Evolutionary conservation across 2,329 filamentous ascomycete genomes (phyloP).

Genomic region (Penicillium paneum): DNA sequence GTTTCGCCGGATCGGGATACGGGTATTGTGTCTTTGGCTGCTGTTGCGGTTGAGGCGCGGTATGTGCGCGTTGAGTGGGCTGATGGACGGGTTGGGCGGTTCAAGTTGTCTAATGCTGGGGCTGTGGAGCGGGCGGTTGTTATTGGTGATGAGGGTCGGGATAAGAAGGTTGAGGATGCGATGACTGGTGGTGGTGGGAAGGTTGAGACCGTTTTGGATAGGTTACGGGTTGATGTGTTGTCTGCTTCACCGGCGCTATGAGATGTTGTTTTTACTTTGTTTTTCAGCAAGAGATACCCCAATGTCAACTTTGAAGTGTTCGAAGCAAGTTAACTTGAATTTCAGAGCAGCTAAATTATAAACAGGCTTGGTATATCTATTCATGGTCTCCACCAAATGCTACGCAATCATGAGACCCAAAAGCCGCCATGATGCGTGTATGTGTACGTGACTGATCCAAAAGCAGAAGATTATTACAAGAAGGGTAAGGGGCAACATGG

Average conservation of each 20-base stretch:
- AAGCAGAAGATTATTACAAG: conserved; percentile 19
- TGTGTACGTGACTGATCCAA: conserved; percentile 13
- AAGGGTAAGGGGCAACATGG: conserved; percentile 11
- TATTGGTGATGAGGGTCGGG: conserved; percentile 40
- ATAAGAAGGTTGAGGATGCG: conserved; percentile 35
- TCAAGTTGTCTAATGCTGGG: conserved; percentile 43
- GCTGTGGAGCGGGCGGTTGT: conserved; percentile 43
- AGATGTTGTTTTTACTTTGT: background rate
- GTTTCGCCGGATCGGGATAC: conserved; percentile 24
- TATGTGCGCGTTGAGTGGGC: conserved; percentile 46
- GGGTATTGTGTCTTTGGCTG: conserved; percentile 36
- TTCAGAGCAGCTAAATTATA: background rate
- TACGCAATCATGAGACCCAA: conserved; percentile 28
- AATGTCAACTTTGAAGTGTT: background rate
- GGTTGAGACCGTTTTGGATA: conserved; percentile 35
- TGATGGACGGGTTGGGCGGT: conserved; percentile 44
- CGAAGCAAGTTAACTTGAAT: background rate
- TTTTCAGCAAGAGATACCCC: conserved; percentile 12
- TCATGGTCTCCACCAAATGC: conserved; percentile 27
- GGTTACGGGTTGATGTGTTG: conserved; percentile 23
- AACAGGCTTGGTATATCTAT: conserved; percentile 16
- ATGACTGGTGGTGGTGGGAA: conserved; percentile 36
- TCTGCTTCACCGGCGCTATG: background rate
- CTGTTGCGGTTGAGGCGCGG: conserved; percentile 39
- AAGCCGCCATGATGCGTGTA: conserved; percentile 21